phyloP scores from a whole-genome alignment of 305 asterid genomes.

The Withania somnifera region DNA sequence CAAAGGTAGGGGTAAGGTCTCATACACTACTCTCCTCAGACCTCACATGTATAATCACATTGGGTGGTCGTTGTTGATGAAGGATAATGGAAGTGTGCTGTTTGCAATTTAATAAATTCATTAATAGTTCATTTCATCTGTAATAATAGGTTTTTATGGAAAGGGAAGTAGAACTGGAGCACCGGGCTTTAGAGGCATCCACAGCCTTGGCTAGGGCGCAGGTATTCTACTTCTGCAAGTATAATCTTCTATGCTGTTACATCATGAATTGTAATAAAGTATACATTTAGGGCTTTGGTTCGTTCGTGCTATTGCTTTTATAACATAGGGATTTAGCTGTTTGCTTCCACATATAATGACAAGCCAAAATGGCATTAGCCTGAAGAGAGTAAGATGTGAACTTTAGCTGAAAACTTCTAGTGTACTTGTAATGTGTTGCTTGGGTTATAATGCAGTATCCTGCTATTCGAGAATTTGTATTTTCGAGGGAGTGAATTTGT shows the following conservation, averaged over 20 bases:
- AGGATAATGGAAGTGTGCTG: background rate
- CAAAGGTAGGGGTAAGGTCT: too few relatives aligned
- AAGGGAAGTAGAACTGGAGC: conserved; percentile 98
- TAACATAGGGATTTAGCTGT: background rate
- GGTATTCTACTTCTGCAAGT: conserved; percentile 35
- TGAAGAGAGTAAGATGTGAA: background rate
- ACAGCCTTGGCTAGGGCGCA: conserved; percentile 87
- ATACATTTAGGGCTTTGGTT: background rate
- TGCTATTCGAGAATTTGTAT: background rate
- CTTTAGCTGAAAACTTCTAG: background rate
- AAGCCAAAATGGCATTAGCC: background rate
- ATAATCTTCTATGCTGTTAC: background rate
- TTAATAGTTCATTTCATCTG: conserved; percentile 9
- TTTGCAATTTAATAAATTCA: background rate
- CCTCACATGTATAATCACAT: too few relatives aligned
- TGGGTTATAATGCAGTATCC: background rate
- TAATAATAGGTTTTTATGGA: conserved; percentile 78
- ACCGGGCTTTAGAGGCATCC: conserved; percentile 89
- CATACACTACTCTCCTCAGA: too few relatives aligned
- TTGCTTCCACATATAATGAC: background rate
- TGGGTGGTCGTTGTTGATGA: too few relatives aligned
- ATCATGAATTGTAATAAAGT: background rate
- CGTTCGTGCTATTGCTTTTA: background rate
- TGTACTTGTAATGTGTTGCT: background rate
- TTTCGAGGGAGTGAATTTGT: background rate